phyloP scores from a whole-genome alignment of 345 rosid species.

The Lenwebbia sp. region DNA sequence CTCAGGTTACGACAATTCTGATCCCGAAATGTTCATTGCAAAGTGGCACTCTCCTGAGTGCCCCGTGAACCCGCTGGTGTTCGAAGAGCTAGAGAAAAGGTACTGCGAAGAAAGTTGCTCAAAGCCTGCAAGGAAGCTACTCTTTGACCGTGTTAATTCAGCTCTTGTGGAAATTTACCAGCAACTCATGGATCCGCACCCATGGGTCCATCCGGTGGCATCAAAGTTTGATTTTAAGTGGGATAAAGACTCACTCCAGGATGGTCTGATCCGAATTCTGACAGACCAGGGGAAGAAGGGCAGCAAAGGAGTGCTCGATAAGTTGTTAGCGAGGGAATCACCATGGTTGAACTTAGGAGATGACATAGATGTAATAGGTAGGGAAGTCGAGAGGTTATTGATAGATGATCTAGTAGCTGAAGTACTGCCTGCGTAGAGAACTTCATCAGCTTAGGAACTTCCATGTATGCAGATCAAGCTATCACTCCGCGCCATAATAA shows the following conservation, averaged over 20 bases:
- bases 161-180: slow-evolving; percentile 39
- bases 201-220: slow-evolving; percentile 36
- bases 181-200: slow-evolving; percentile 34
- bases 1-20: slow-evolving; percentile 37
- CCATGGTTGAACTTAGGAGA: slow-evolving; percentile 54
- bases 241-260: slow-evolving; percentile 31
- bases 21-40: slow-evolving; percentile 30
- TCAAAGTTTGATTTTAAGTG: slow-evolving; percentile 14
- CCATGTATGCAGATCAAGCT: background rate
- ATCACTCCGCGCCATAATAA: background rate
- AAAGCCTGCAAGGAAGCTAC: slow-evolving; percentile 56
- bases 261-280: slow-evolving; percentile 28
- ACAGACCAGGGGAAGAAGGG: slow-evolving; percentile 24
- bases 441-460: background rate
- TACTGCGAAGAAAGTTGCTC: slow-evolving; percentile 22
- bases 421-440: slow-evolving; percentile 19
- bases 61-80: slow-evolving; percentile 49
- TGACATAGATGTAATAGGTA: slow-evolving; percentile 49
- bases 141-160: slow-evolving; percentile 53
- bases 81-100: slow-evolving; percentile 70
- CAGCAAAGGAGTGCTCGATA: slow-evolving; percentile 24
- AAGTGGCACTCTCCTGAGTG: slow-evolving; percentile 42
- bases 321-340: slow-evolving; percentile 17
- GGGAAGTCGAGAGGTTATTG: slow-evolving; percentile 56
- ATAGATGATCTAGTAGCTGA: slow-evolving; percentile 60